phyloP scores from a whole-genome alignment of 139 green algal genomes.

The Haematococcus sp. region DNA sequence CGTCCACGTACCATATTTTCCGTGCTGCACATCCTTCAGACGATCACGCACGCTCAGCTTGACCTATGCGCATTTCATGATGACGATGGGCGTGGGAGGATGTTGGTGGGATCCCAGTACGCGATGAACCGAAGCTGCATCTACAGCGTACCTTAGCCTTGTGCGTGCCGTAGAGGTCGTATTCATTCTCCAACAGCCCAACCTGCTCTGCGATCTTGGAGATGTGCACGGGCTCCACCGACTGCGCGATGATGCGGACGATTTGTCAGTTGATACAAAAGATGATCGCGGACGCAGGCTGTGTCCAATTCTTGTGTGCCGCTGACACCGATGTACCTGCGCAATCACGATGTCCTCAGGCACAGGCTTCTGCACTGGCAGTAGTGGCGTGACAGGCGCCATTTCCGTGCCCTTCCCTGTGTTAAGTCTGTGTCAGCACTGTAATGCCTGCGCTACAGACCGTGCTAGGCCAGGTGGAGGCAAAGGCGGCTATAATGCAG shows the following conservation, averaged over 20 bases:
- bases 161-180: conserved; percentile 76
- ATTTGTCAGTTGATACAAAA: no score
- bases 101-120: background rate
- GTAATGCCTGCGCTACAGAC: no score
- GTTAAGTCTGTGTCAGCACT: no score
- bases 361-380: conserved; percentile 57
- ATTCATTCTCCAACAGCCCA: conserved; percentile 72
- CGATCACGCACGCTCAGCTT: conserved; percentile 67
- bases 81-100: background rate
- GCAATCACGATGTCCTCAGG: conserved; percentile 93
- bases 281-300: no score
- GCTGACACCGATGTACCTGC: no score
- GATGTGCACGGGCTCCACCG: conserved; percentile 68
- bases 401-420: no score
- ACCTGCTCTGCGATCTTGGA: conserved; percentile 71
- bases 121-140: background rate
- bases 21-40: conserved; percentile 45
- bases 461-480: no score
- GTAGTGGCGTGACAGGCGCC: conserved; percentile 16
- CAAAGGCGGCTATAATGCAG: no score
- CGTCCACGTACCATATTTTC: conserved; percentile 73
- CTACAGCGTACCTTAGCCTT: conserved; percentile 86
- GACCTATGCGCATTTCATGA: conserved; percentile 42
- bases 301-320: no score
- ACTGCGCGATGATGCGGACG: conserved; percentile 36